Conservation (phyloP, 164 flowering plant species). For the Chimonanthus praecox region DNA sequence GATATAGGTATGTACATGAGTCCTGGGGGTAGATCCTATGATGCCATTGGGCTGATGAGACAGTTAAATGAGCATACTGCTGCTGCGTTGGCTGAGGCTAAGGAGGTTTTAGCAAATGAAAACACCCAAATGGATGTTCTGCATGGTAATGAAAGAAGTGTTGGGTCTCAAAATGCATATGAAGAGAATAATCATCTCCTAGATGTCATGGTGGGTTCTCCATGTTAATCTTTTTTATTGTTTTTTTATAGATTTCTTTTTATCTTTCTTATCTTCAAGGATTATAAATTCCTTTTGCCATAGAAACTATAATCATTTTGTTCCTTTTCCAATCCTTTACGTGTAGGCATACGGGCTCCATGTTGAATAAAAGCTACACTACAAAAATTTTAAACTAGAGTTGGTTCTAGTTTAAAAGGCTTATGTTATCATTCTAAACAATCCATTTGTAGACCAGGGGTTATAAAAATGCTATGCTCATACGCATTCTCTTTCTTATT, state of each 20-base stretch:
- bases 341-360: too few species aligned
- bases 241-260: neutral
- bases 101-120: conserved; percentile 68
- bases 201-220: conserved; percentile 37
- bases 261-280: neutral
- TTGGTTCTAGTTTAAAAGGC: too few species aligned
- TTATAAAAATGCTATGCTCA: too few species aligned
- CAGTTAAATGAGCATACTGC: conserved; percentile 81
- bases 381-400: too few species aligned
- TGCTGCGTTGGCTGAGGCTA: conserved; percentile 62
- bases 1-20: conserved; percentile 69
- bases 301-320: neutral
- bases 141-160: conserved; percentile 21
- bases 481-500: too few species aligned
- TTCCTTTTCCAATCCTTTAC: neutral
- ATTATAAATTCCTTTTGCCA: neutral
- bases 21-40: conserved; percentile 73
- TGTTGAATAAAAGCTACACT: too few species aligned
- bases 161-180: conserved; percentile 11
- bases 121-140: conserved; percentile 31
- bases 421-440: too few species aligned
- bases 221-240: neutral
- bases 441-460: too few species aligned
- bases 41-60: conserved; percentile 80
- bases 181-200: conserved; percentile 21